Evolutionary conservation across 495 filamentous ascomycete genomes (phyloP), one percentile per base, ranked within the genome.

Genomic region (Penicillium nucicola): DNA sequence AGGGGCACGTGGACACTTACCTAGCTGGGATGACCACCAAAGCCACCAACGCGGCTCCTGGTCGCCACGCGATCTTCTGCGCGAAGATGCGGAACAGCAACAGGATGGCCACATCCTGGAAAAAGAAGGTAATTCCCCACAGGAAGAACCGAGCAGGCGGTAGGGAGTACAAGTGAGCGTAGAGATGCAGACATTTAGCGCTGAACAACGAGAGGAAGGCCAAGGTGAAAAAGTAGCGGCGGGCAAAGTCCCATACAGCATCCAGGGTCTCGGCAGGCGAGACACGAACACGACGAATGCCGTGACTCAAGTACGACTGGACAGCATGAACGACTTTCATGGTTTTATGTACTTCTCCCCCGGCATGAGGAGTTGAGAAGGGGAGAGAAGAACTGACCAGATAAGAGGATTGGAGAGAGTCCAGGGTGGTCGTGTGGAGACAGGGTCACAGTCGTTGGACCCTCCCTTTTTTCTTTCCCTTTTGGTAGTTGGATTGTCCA

Each of bases 81-180:
- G 56, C 58, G 35, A 64, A 41, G 28, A 60, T 60, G 5, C 70
- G 68, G 35, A 64, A 45, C 5, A 71, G 41, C 10, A 73, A 45
- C 7, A 69, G 49, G n/a, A 68, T 43, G 1, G 59, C 46, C 19
- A 71, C 65, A 71, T 73, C 70, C 50, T 73, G 68, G 17, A 63
- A 63, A 48, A 69, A 71, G 44, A 73, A 73, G 3, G 70, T 70
- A 15, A 65, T 36, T 1, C 66, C 66, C 68, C 70, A 73, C 5
- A 63, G 36, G 19, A 67, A 31, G 33, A 73, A 58, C 39, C 67
- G 61, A 10, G 38, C n/a, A 2, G 51, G 25, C 2, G 70, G 66
- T 10, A 73, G 51, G 1, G 70, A 71, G 36, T 66, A 50, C 22
- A 69, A 31, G 40, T 73, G 70, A 37, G 68, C 65, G 51, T 65